These are phyloP conservation scores for Pythium aphanidermatum DNA, from an alignment of 352 stramenopile species.

Conservation along the genomic window DNA sequence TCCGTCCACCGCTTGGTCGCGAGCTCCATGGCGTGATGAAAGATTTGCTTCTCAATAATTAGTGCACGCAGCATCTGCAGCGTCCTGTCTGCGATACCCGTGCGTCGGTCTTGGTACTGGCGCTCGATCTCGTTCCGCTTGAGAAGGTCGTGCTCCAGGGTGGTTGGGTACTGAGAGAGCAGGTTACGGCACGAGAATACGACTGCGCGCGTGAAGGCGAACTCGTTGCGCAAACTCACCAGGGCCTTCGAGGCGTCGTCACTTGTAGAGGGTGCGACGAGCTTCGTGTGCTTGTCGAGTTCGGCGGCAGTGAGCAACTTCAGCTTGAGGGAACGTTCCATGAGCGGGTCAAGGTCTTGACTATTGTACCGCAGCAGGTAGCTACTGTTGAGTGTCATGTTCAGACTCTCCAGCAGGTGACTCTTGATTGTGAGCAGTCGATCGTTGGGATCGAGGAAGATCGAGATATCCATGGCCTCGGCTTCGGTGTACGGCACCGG, in stretches of 20 bases:
- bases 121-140: conserved; percentile 6
- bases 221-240: conserved; percentile 26
- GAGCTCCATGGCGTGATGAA: conserved; percentile 42
- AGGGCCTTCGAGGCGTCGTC: conserved; percentile 1
- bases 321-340: conserved; percentile 24
- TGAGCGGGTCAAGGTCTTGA: conserved; percentile 4
- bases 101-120: conserved; percentile 4
- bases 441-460: conserved; percentile 25
- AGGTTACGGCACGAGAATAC: conserved; percentile 22
- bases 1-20: conserved; percentile 37
- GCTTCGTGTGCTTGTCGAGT: conserved; percentile 14
- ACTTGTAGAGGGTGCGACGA: conserved; percentile 2
- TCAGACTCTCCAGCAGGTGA: conserved; percentile 15
- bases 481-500: conserved; percentile 5
- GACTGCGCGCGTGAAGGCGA: conserved; percentile 19
- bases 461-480: conserved; percentile 22
- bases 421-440: conserved; percentile 20
- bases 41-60: conserved; percentile 53
- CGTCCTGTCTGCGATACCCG: conserved; percentile 1
- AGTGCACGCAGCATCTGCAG: conserved; percentile 37
- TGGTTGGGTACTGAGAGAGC: conserved; percentile 23
- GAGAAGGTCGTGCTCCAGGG: conserved; percentile 13
- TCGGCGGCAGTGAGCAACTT: conserved; percentile 17
- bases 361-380: conserved; percentile 21
- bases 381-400: conserved; percentile 20